Base-by-base conservation (phyloP, 2,329 filamentous ascomycete genomes). In the Aspergillus eucalypticola region DNA sequence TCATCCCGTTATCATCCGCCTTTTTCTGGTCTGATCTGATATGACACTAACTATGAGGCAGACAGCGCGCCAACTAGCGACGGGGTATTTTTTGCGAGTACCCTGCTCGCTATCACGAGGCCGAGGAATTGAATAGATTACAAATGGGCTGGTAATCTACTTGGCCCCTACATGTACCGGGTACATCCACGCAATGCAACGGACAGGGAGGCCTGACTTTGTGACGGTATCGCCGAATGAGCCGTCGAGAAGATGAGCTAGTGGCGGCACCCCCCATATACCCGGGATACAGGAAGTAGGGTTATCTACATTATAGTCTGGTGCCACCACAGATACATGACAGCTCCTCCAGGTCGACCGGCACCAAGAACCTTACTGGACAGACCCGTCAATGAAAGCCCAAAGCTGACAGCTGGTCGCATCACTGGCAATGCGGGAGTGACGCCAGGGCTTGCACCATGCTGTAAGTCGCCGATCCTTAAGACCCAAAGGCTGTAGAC, bases 311-410 rank as follows among this genome's bases (percentile, higher is more conserved):
- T 61, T 58, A 54, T 60, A 49, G 52, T 56, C 27, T 38, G 58
- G 59, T 61, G 59, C 55, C 56, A 62, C 60, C 53, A 42, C 32
- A 35, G 32, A 35, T 56, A 48, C 51, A 50, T 53, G 29, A 35
- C 54, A 41, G 58, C 54, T 58, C 59, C 32, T 49, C 49, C 42
- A 54, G 41, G 29, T 50, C 25, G 35, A 27, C 54, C 32, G 54
- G 59, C 50, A 50, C 54, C 54, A 54, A 38, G 35, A 59, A 58
- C 58, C 54, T 54, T 60, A 39, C 52, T 56, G 25, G 15, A 13
- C 15, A 19, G n/a, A 7, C 42, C 54, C 39, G 48, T 54, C 61
- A 60, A 61, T 64, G 53, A 57, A 59, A 54, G 35, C 42, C n/a
- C 39, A 39, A 17, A 15, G 38, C 21, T 48, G 46, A 32, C 42